A percentile compares a stretch with the other conserved stretches of the same genome.
Evolutionary conservation across 306 rosid genomes (phyloP).

Genomic region (Lathyrus aphaca): DNA sequence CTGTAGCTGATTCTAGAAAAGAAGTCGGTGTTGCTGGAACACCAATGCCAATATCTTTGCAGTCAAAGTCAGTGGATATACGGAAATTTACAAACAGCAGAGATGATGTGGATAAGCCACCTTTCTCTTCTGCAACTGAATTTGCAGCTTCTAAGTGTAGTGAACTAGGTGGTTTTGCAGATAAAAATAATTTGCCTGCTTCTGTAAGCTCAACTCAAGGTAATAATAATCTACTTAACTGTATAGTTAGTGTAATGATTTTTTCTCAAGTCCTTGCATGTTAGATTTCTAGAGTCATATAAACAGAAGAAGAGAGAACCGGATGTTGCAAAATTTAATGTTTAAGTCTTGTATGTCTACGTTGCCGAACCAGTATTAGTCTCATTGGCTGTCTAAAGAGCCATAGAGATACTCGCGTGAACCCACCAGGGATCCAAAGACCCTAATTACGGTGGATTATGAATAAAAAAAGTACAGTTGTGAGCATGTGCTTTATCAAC

Average conservation of each 20-base stretch:
- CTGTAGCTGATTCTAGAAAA: constrained; percentile 74
- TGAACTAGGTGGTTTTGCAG: constrained; percentile 55
- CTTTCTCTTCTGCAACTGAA: constrained; percentile 58
- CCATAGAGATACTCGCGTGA: not conserved
- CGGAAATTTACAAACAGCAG: constrained; percentile 58
- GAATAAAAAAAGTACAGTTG: not conserved
- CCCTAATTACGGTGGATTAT: not conserved
- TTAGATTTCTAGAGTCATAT: not conserved
- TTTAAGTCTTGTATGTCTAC: not conserved
- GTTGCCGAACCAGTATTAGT: not conserved
- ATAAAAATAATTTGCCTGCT: constrained; percentile 61
- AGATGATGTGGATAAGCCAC: constrained; percentile 77
- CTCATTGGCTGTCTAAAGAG: constrained; percentile 4
- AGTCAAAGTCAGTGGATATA: constrained; percentile 69
- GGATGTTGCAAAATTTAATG: not conserved
- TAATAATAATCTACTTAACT: constrained; percentile 34
- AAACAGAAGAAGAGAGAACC: not conserved
- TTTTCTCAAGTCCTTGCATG: not conserved
- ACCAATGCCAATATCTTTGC: constrained; percentile 64
- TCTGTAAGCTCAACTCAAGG: constrained; percentile 63
- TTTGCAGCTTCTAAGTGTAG: constrained; percentile 55
- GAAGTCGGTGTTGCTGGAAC: constrained; percentile 73
- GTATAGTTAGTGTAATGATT: not conserved
- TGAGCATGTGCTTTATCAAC: constrained; percentile 2
- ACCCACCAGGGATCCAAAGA: not conserved